A percentile compares a stretch with the other conserved stretches of the same genome.
These are phyloP conservation scores for Xerocomellus amylosporus DNA, from an alignment of 768 basidiomycete genomes.

Conservation along the genomic window DNA sequence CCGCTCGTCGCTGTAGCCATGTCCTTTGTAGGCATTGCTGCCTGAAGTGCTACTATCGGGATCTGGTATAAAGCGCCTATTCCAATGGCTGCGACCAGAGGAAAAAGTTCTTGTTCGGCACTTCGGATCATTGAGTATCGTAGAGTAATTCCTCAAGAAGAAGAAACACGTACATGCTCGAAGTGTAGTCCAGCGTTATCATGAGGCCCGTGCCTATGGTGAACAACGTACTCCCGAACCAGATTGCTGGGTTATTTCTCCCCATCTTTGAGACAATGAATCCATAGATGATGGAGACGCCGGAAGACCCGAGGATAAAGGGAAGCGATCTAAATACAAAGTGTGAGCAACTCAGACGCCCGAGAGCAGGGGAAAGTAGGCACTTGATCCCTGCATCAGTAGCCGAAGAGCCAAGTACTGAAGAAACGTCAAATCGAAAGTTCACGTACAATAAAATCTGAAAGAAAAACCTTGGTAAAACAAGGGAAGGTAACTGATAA, in stretches of 20 bases:
- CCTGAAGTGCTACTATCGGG: constrained; percentile 75
- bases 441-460: not conserved
- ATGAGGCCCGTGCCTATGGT: constrained; percentile 68
- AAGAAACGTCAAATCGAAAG: not conserved
- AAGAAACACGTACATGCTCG: constrained; percentile 40
- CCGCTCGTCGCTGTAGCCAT: constrained; percentile 81
- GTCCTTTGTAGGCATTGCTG: constrained; percentile 80
- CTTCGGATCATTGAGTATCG: constrained; percentile 32
- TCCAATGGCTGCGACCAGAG: constrained; percentile 64
- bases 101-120: constrained; percentile 59
- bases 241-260: constrained; percentile 59
- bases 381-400: constrained; percentile 66
- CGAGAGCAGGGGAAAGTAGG: constrained; percentile 38
- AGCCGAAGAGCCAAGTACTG: constrained; percentile 67
- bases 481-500: constrained; percentile 57
- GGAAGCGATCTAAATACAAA: constrained; percentile 57
- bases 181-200: constrained; percentile 60
- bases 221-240: constrained; percentile 58
- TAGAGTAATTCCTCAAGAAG: not conserved
- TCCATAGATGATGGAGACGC: constrained; percentile 51
- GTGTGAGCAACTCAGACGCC: not conserved
- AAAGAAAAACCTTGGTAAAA: constrained; percentile 54
- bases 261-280: constrained; percentile 55
- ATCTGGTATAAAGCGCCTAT: constrained; percentile 62
- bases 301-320: constrained; percentile 58